Base-by-base conservation (phyloP, 208 protist genomes). In the Leptomonas pyrrhocoris region DNA sequence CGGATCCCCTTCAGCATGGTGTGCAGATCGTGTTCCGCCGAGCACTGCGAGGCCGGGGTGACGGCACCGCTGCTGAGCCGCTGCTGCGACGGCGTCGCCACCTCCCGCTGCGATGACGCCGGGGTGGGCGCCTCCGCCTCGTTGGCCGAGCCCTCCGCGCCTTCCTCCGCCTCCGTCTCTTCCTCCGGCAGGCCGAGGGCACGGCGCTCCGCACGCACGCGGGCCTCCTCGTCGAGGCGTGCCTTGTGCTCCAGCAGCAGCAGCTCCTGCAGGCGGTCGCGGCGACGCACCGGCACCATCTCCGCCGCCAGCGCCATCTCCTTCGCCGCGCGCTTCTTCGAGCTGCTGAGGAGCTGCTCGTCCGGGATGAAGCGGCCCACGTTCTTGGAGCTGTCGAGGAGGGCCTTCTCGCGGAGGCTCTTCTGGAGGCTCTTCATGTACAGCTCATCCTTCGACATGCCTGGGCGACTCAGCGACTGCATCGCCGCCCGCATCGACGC, bases 241-340 rank as follows among this genome's bases (percentile, higher is more conserved):
- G 78, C 68, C 73, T 93, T 92, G 79, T 93, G 79, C 67, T 96
- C 88, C 62, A 96, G 84, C 57, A 96, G 59, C 19, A 96, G 79
- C 27, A 96, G 81, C 74, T 93, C 88, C 83, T 96, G 80, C 34
- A 96, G 80, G 61, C 87, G 91, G 64, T 96, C 91, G 49, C 91
- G 91, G 61, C 91, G 88, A 23, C 91, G 91, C 69, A 96, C 68
- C 13, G 91, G 88, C 50, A 96, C 85, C 30, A 85, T 66, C 31
- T 84, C 45, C 12, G 86, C 81, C 16, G 82, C 73, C n/a, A 76
- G 42, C 19, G 81, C 84, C 58, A 82, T 69, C 11, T 93, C 88
- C 56, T 91, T 91, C 42, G 77, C 80, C 45, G 83, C 83, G 28
- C 81, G 83, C 53, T 63, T 74, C 79, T 86, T 89, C n/a, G 54